Conservation (phyloP, 1,139 yeast species). For the Candida gigantensis region DNA sequence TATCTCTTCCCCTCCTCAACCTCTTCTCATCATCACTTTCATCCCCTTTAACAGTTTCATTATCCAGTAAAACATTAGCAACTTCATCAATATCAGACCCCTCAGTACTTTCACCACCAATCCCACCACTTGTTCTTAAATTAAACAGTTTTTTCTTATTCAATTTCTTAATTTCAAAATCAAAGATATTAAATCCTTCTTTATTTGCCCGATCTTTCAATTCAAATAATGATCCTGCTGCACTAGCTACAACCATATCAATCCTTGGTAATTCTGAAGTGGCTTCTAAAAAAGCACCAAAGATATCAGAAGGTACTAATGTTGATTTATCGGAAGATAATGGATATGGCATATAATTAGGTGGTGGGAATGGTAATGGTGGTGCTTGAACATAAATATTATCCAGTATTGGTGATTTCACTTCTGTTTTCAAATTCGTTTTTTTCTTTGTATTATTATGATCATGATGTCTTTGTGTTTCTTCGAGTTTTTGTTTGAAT, state of each 20-base stretch:
- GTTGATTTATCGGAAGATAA: conserved; percentile 37
- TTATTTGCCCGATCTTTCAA: conserved; percentile 34
- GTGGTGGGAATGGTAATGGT: conserved; percentile 51
- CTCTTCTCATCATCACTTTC: background rate
- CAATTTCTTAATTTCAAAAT: conserved; percentile 10
- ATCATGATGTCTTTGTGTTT: conserved; percentile 2
- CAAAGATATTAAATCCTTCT: conserved; percentile 32
- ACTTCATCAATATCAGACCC: conserved; percentile 1
- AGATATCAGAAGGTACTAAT: conserved; percentile 40
- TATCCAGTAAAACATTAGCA: too few relatives aligned
- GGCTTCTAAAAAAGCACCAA: conserved; percentile 39
- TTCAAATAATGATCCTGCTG: conserved; percentile 48
- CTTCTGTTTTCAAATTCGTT: background rate
- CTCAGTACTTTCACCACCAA: conserved; percentile 2
- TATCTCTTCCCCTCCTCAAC: background rate
- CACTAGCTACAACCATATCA: conserved; percentile 53
- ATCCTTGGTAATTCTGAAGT: conserved; percentile 39
- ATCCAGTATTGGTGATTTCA: conserved; percentile 5
- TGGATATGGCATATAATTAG: conserved; percentile 52
- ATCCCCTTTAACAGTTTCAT: background rate
- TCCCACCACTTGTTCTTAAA: background rate
- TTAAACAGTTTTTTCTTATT: conserved; percentile 2
- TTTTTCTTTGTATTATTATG: conserved; percentile 9
- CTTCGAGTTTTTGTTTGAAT: conserved; percentile 12
- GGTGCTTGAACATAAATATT: conserved; percentile 30